These are phyloP conservation scores for Fusarium incarnatum DNA, from an alignment of 2,329 filamentous ascomycete genomes.

Conservation along the genomic window DNA sequence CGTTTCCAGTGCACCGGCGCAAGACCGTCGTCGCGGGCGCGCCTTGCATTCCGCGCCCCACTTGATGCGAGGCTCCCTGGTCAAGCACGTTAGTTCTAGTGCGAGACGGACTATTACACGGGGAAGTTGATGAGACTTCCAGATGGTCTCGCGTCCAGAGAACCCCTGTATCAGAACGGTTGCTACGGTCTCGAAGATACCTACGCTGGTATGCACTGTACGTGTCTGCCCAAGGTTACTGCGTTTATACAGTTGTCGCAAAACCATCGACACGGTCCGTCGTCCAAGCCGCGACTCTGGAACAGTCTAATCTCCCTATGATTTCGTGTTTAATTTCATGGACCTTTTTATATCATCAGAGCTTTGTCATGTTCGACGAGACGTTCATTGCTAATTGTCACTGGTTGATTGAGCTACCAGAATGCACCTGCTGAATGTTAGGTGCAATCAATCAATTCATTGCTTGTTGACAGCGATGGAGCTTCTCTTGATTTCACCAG, in stretches of 20 bases:
- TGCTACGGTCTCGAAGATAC: background rate
- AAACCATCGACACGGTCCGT: conserved; percentile 38
- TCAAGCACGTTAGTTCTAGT: conserved; percentile 35
- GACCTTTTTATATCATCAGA: conserved; percentile 39
- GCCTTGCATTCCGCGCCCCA: conserved; percentile 45
- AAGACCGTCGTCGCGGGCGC: conserved; percentile 34
- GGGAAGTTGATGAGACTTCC: conserved; percentile 38
- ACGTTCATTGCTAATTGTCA: background rate
- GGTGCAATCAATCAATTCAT: background rate
- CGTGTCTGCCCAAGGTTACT: conserved; percentile 17
- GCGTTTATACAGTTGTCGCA: conserved; percentile 12
- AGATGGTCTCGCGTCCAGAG: conserved; percentile 32
- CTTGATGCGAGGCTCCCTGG: conserved; percentile 42
- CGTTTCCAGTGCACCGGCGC: conserved; percentile 49
- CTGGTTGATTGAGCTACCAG: conserved; percentile 23
- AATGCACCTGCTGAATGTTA: conserved; percentile 8
- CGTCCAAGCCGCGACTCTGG: conserved; percentile 36
- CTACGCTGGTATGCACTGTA: conserved; percentile 47
- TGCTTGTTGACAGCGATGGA: background rate
- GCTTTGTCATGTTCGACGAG: conserved; percentile 13
- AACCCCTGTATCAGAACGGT: conserved; percentile 18
- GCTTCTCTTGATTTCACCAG: background rate
- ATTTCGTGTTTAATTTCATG: conserved; percentile 45
- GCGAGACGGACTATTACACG: conserved; percentile 29
- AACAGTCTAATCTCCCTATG: conserved; percentile 46